A percentile compares a stretch with the other conserved stretches of the same genome.
These are phyloP conservation scores for Lipomyces lipofer DNA, from an alignment of 805 yeast species.

Conservation along the genomic window DNA sequence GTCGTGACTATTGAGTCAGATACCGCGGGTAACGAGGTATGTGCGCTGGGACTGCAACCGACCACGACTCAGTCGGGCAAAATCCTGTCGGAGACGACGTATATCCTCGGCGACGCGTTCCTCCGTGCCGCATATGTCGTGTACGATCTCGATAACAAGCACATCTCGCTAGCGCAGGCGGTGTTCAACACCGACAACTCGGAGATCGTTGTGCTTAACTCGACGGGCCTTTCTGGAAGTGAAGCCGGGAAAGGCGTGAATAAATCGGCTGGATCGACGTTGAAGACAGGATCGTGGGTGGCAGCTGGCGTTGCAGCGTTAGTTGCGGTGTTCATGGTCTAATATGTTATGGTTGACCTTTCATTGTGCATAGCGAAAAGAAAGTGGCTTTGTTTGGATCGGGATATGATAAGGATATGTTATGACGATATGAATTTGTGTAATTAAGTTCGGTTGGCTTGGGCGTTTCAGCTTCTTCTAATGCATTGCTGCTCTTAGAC, in stretches of 20 bases:
- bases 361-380: too few relatives aligned
- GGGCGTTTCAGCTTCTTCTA: too few relatives aligned
- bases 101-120: constrained; percentile 56
- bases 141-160: constrained; percentile 58
- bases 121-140: constrained; percentile 63
- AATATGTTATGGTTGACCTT: too few relatives aligned
- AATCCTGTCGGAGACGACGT: constrained; percentile 31
- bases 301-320: not conserved
- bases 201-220: constrained; percentile 16
- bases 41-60: constrained; percentile 34
- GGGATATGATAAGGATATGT: too few relatives aligned
- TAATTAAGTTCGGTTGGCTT: too few relatives aligned
- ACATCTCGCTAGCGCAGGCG: constrained; percentile 59
- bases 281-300: not conserved
- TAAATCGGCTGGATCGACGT: not conserved
- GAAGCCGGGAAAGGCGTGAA: constrained; percentile 8
- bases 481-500: too few relatives aligned
- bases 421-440: too few relatives aligned
- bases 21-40: constrained; percentile 28
- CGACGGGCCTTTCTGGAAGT: constrained; percentile 23
- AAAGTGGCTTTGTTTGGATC: too few relatives aligned
- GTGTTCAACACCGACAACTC: constrained; percentile 21
- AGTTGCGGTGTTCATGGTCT: not conserved
- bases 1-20: constrained; percentile 23
- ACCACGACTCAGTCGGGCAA: constrained; percentile 9